Conservation (phyloP, 164 flowering plant genomes). For the Kalanchoe fedtschenkoi region DNA sequence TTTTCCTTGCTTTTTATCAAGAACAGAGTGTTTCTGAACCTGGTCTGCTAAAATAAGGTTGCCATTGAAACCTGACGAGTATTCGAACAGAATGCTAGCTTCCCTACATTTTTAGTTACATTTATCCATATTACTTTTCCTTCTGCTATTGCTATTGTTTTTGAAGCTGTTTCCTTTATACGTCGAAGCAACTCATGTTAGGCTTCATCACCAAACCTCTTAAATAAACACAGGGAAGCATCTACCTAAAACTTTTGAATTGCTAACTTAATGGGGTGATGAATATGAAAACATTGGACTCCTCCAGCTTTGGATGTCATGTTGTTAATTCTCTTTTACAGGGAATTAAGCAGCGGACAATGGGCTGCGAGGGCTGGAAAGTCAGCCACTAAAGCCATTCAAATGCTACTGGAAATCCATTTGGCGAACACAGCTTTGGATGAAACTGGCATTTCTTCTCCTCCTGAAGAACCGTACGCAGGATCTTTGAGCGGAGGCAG, state of each 20-base stretch:
- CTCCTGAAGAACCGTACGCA: no score
- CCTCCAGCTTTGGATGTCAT: not conserved
- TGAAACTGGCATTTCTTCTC: not conserved
- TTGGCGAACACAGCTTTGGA: slow-evolving; percentile 4
- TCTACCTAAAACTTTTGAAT: no score
- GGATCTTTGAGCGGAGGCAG: not conserved
- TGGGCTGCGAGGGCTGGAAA: slow-evolving; percentile 22
- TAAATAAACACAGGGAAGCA: no score
- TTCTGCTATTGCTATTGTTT: no score
- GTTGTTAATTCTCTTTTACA: slow-evolving; percentile 9
- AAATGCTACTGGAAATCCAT: slow-evolving; percentile 31
- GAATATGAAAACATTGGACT: not conserved
- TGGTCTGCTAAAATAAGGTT: not conserved
- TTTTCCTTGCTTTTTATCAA: not conserved
- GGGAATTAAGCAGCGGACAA: slow-evolving; percentile 18
- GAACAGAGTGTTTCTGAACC: not conserved
- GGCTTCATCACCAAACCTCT: no score
- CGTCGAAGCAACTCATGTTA: no score
- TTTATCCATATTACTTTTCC: no score
- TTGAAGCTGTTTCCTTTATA: no score
- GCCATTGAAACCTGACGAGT: no score
- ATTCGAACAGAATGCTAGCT: no score
- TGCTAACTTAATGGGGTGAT: not conserved
- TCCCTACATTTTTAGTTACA: no score
- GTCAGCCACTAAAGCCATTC: slow-evolving; percentile 31